These are phyloP conservation scores for Limnanthes douglasii DNA, from an alignment of 345 rosid genomes.

Conservation along the genomic window DNA sequence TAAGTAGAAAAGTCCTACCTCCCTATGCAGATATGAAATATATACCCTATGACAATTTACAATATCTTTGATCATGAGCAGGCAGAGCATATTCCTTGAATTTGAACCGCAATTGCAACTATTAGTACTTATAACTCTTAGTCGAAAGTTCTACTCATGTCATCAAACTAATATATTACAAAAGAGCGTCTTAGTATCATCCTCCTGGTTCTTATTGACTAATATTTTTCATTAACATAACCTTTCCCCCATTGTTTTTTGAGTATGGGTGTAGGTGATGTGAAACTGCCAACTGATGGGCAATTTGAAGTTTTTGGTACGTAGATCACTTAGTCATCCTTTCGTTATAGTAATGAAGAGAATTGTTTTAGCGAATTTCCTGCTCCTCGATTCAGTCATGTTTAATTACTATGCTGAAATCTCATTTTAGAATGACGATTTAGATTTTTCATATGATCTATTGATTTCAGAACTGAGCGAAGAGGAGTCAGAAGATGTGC, in stretches of 20 bases:
- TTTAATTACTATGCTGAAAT: background rate
- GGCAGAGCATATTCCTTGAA: too few species aligned
- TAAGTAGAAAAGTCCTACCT: background rate
- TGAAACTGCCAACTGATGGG: slow-evolving; percentile 54
- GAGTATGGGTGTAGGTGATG: slow-evolving; percentile 27
- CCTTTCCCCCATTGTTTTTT: background rate
- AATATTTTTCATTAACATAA: too few species aligned
- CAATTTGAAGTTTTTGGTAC: slow-evolving; percentile 65
- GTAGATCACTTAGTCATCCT: slow-evolving; percentile 5
- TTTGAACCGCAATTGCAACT: too few species aligned
- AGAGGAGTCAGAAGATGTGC: slow-evolving; percentile 69
- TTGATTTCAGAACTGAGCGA: slow-evolving; percentile 47
- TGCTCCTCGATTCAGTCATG: slow-evolving; percentile 1
- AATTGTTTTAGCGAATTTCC: background rate
- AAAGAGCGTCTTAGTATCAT: too few species aligned
- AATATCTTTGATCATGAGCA: too few species aligned
- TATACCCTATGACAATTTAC: too few species aligned
- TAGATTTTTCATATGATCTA: background rate
- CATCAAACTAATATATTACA: too few species aligned
- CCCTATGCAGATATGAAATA: too few species aligned
- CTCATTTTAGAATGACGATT: background rate
- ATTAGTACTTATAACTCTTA: too few species aligned
- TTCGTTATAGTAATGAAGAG: background rate
- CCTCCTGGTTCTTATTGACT: too few species aligned
- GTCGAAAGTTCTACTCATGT: too few species aligned